phyloP scores from a whole-genome alignment of 768 basidiomycete species.

The Russula ochroleuca region DNA sequence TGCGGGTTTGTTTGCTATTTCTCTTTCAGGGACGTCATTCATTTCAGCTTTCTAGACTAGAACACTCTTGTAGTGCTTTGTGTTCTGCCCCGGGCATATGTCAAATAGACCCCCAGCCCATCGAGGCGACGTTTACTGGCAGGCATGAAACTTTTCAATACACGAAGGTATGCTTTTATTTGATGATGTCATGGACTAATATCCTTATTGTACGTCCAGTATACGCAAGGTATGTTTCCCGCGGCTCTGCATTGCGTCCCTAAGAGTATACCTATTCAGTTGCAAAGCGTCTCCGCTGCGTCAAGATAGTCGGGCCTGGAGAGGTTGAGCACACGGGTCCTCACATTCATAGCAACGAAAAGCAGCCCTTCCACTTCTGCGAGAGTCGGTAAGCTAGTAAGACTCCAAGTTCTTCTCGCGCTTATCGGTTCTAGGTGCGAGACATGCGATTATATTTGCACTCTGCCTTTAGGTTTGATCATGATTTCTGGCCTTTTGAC shows the following conservation, averaged over 20 bases:
- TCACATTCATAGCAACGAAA: constrained; percentile 49
- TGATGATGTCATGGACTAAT: neutral
- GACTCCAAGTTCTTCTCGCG: too few species aligned
- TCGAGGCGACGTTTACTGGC: constrained; percentile 60
- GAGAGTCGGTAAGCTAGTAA: constrained; percentile 39
- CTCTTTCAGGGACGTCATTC: neutral
- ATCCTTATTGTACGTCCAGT: constrained; percentile 34
- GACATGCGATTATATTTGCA: constrained; percentile 57
- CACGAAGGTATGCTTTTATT: constrained; percentile 47
- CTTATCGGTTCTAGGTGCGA: constrained; percentile 41
- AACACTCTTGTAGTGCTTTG: constrained; percentile 44
- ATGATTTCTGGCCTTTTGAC: neutral
- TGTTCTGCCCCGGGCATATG: constrained; percentile 51
- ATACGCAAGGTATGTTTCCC: constrained; percentile 47
- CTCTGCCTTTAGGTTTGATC: constrained; percentile 46
- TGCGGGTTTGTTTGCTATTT: constrained; percentile 45
- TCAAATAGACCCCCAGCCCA: constrained; percentile 56
- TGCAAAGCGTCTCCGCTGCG: constrained; percentile 49
- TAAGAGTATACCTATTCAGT: constrained; percentile 33
- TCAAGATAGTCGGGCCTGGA: constrained; percentile 44
- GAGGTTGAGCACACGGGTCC: constrained; percentile 41
- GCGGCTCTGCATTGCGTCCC: neutral
- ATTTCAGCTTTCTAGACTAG: constrained; percentile 38
- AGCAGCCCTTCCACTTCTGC: constrained; percentile 51
- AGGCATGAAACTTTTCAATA: constrained; percentile 58